Conservation (phyloP, 2,329 filamentous ascomycete genomes). For the Grosmannia serpens region DNA sequence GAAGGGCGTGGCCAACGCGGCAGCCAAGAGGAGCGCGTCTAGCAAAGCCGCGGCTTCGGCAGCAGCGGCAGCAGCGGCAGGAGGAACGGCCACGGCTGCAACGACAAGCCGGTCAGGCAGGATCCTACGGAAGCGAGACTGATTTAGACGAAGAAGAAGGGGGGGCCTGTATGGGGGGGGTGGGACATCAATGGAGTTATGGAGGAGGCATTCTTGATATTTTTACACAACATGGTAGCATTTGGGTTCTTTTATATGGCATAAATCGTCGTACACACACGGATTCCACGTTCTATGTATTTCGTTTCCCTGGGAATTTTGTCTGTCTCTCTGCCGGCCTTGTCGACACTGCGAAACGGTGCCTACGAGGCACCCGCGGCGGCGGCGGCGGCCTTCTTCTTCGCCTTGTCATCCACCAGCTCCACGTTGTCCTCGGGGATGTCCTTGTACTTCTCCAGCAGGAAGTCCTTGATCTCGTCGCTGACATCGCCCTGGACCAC, state of each 20-base stretch:
- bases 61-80: constrained; percentile 21
- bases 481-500: constrained; percentile 96
- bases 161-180: neutral
- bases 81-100: constrained; percentile 16
- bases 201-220: neutral
- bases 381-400: constrained; percentile 49
- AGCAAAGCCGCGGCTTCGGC: constrained; percentile 22
- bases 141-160: constrained; percentile 4
- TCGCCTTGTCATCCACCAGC: constrained; percentile 89
- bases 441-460: constrained; percentile 77
- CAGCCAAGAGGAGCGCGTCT: constrained; percentile 37
- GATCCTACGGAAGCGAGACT: constrained; percentile 43
- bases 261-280: neutral
- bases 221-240: neutral
- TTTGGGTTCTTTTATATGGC: neutral
- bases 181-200: neutral
- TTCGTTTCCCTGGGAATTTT: neutral
- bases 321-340: neutral
- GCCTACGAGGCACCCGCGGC: constrained; percentile 8
- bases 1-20: constrained; percentile 35
- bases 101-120: constrained; percentile 32
- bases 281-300: neutral
- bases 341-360: no score
- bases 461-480: constrained; percentile 84
- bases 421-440: constrained; percentile 95